These are phyloP conservation scores for Neurospora sublineolata DNA, from an alignment of 495 filamentous ascomycete genomes.

Conservation along the genomic window DNA sequence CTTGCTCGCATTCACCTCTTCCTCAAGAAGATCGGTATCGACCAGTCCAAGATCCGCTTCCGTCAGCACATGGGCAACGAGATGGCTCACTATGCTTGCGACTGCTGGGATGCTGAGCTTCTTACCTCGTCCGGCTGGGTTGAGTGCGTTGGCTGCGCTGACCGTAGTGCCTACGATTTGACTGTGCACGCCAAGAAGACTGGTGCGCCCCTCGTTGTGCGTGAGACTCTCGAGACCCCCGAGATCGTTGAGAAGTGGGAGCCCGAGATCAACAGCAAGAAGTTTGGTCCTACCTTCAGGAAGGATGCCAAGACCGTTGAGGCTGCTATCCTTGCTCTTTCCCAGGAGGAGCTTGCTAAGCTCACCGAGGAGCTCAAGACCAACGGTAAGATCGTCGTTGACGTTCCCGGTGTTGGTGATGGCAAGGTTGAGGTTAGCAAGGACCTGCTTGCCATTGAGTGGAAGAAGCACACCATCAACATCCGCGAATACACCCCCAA, in stretches of 20 bases:
- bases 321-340: slow-evolving; percentile 52
- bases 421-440: slow-evolving; percentile 57
- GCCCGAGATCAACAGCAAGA: slow-evolving; percentile 71
- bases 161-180: slow-evolving; percentile 71
- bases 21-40: slow-evolving; percentile 57
- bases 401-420: slow-evolving; percentile 42
- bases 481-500: slow-evolving; percentile 70
- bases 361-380: slow-evolving; percentile 52
- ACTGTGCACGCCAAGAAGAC: slow-evolving; percentile 72
- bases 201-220: slow-evolving; percentile 60
- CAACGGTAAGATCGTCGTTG: slow-evolving; percentile 54
- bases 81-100: slow-evolving; percentile 67
- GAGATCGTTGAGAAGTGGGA: slow-evolving; percentile 61
- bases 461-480: slow-evolving; percentile 56
- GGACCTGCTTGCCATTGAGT: slow-evolving; percentile 60
- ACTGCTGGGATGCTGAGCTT: slow-evolving; percentile 81
- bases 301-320: slow-evolving; percentile 69
- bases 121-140: slow-evolving; percentile 74
- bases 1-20: slow-evolving; percentile 67
- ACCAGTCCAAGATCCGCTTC: slow-evolving; percentile 64
- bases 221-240: slow-evolving; percentile 50
- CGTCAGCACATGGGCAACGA: slow-evolving; percentile 78
- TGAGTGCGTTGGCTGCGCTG: slow-evolving; percentile 77
- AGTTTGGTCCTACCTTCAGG: slow-evolving; percentile 69
- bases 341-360: slow-evolving; percentile 60